Percentiles rank a stretch among this genome's conserved stretches.
Conservation (phyloP, 805 yeast species). For the Barnettozyma botsteinii region DNA sequence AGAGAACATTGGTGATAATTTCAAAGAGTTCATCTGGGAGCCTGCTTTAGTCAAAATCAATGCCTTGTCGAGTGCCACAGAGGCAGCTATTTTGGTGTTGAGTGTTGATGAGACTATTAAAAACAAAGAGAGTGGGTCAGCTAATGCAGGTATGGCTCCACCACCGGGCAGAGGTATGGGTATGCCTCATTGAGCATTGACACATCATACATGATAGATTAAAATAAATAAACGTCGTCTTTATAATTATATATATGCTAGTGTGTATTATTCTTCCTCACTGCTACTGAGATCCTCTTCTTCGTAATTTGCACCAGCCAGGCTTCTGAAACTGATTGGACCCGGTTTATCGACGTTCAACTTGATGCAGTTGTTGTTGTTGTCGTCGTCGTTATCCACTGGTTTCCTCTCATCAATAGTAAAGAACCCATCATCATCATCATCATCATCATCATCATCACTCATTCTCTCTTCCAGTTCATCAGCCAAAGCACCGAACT, state of each 20-base stretch:
- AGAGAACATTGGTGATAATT: slow-evolving; percentile 78
- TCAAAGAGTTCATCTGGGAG: slow-evolving; percentile 91
- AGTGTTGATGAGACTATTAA: slow-evolving; percentile 94
- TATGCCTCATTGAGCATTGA: slow-evolving; percentile 41
- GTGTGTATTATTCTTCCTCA: slow-evolving; percentile 26
- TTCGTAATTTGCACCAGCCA: slow-evolving; percentile 19
- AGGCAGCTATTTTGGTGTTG: slow-evolving; percentile 87
- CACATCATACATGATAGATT: too few relatives aligned
- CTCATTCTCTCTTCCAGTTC: slow-evolving; percentile 22
- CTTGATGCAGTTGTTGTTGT: neutral
- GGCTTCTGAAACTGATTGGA: slow-evolving; percentile 22
- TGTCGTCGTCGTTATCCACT: too few relatives aligned
- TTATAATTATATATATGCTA: too few relatives aligned
- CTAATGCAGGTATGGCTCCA: slow-evolving; percentile 43
- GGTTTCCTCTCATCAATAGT: slow-evolving; percentile 11
- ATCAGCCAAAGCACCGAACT: slow-evolving; percentile 20
- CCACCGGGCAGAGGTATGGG: slow-evolving; percentile 68
- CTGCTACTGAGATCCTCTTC: slow-evolving; percentile 24
- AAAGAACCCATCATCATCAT: slow-evolving; percentile 6
- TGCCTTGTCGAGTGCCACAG: slow-evolving; percentile 94
- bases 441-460: too few relatives aligned
- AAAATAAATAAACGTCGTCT: too few relatives aligned
- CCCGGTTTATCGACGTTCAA: slow-evolving; percentile 4
- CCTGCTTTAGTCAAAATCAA: slow-evolving; percentile 91
- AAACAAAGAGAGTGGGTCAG: slow-evolving; percentile 57